These are phyloP conservation scores for Dalbergia oliveri DNA, from an alignment of 306 rosid genomes.

Conservation along the genomic window DNA sequence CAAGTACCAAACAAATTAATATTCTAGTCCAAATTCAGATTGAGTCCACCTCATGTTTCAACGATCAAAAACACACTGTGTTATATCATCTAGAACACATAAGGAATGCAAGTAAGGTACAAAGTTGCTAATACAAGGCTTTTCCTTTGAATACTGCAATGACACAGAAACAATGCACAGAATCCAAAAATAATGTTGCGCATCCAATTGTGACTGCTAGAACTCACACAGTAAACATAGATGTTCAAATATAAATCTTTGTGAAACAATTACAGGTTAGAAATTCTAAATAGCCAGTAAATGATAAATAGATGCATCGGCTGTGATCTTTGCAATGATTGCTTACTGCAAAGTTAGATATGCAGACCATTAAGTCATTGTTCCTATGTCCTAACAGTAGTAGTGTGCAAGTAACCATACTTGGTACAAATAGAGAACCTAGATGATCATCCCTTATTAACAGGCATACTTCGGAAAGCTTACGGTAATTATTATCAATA, in stretches of 20 bases:
- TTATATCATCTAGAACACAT: neutral
- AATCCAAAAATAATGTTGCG: constrained; percentile 16
- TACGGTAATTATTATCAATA: neutral
- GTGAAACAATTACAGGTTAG: constrained; percentile 5
- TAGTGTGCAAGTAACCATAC: neutral
- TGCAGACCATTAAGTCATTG: neutral
- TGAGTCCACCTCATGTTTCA: constrained; percentile 44
- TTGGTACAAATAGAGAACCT: constrained; percentile 10
- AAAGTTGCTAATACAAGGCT: neutral
- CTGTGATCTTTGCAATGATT: constrained; percentile 23
- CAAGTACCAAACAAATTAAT: constrained; percentile 16
- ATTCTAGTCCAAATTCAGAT: constrained; percentile 49
- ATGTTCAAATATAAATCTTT: constrained; percentile 9
- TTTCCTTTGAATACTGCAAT: neutral
- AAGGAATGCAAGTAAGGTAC: constrained; percentile 6
- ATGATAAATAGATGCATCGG: constrained; percentile 20
- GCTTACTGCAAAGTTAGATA: neutral
- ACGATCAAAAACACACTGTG: constrained; percentile 15
- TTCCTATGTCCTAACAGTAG: neutral
- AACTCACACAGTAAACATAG: constrained; percentile 17
- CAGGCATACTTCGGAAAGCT: constrained; percentile 1
- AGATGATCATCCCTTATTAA: constrained; percentile 18
- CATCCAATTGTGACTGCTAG: neutral
- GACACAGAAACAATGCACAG: neutral
- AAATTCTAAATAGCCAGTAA: neutral